Evolutionary conservation across 2,329 filamentous ascomycete genomes (phyloP).

Genomic region (Penicillium sp.): DNA sequence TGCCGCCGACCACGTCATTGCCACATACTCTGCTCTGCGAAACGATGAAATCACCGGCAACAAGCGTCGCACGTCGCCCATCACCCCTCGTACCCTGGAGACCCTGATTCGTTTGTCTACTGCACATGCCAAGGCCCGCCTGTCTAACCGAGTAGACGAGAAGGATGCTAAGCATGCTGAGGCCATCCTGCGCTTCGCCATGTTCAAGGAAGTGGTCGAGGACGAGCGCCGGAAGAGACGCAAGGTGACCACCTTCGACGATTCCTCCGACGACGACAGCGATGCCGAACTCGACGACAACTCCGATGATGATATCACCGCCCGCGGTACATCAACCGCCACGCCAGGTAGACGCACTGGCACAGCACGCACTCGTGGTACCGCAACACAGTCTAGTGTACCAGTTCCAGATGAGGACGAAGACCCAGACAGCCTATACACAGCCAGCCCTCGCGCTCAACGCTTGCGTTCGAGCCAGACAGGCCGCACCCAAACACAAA

Average conservation of each 20-base stretch:
- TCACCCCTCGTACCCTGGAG: slow-evolving; percentile 95
- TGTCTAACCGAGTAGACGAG: slow-evolving; percentile 86
- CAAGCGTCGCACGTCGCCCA: slow-evolving; percentile 85
- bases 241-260: slow-evolving; percentile 67
- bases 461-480: slow-evolving; percentile 36
- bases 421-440: slow-evolving; percentile 55
- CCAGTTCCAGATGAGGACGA: slow-evolving; percentile 50
- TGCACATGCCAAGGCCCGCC: slow-evolving; percentile 86
- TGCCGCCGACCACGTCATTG: slow-evolving; percentile 85
- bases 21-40: slow-evolving; percentile 85
- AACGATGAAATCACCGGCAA: slow-evolving; percentile 97
- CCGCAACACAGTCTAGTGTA: slow-evolving; percentile 37
- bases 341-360: slow-evolving; percentile 30
- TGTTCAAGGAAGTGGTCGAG: slow-evolving; percentile 92
- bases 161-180: slow-evolving; percentile 86
- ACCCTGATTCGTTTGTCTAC: slow-evolving; percentile 97
- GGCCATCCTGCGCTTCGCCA: slow-evolving; percentile 83
- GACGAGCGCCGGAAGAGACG: slow-evolving; percentile 79
- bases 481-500: slow-evolving; percentile 43
- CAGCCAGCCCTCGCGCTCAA: slow-evolving; percentile 48
- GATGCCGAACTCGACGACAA: slow-evolving; percentile 41
- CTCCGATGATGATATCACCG: slow-evolving; percentile 25
- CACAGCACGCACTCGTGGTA: slow-evolving; percentile 34
- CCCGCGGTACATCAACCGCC: slow-evolving; percentile 26
- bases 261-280: slow-evolving; percentile 53